Evolutionary conservation across 2,329 filamentous ascomycete genomes (phyloP).

Genomic region (Cercospora zeina): DNA sequence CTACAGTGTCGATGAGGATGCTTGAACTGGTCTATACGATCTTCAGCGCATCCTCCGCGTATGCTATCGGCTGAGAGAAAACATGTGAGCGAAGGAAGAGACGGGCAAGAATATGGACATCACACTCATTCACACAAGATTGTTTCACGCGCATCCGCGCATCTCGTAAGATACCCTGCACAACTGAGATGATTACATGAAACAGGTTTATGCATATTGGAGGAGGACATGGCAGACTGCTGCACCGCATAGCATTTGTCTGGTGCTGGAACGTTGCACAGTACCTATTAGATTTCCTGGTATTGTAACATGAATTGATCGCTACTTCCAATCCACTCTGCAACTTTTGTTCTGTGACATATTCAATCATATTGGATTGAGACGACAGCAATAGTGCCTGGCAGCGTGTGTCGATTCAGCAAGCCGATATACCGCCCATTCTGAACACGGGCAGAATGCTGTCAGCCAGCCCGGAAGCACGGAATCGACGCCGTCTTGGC

Average conservation of each 20-base stretch:
- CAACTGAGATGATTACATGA: slow-evolving; percentile 7
- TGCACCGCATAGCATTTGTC: neutral
- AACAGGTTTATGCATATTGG: neutral
- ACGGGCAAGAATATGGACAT: neutral
- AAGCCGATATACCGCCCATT: neutral
- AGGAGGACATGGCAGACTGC: neutral
- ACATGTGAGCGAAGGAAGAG: neutral
- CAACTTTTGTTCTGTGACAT: neutral
- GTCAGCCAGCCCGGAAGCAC: neutral
- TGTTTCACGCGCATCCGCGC: neutral
- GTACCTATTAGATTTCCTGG: neutral
- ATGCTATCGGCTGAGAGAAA: neutral
- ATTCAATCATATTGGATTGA: too few relatives aligned
- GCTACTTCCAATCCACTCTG: neutral
- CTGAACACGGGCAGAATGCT: neutral
- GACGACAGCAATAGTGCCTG: too few relatives aligned
- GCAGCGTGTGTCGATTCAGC: too few relatives aligned
- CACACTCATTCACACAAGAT: neutral
- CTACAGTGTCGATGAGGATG: slow-evolving; percentile 8
- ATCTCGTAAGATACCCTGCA: slow-evolving; percentile 9
- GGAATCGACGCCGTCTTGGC: neutral
- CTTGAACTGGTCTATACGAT: neutral
- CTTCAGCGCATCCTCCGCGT: neutral
- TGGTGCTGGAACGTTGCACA: neutral
- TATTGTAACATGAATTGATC: neutral